phyloP scores from a whole-genome alignment of 1,139 yeast genomes.

The Lodderomyces parapsilosis region DNA sequence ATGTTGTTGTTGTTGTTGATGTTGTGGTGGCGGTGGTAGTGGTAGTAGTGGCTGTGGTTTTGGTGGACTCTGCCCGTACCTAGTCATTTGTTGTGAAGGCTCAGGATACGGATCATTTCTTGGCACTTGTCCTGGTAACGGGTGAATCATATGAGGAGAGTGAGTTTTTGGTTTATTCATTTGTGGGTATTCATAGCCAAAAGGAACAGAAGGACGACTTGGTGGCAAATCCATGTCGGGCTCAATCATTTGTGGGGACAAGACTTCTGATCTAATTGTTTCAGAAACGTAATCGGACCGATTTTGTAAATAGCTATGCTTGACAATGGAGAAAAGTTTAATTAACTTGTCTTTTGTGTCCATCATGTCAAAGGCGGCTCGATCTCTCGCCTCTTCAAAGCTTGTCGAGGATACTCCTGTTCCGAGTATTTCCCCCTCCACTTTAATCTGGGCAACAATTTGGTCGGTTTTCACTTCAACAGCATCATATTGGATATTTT shows the following conservation, averaged over 20 bases:
- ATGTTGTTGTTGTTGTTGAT: not conserved
- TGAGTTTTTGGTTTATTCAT: not conserved
- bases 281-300: not conserved
- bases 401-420: slow-evolving; percentile 32
- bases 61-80: slow-evolving; percentile 1
- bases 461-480: slow-evolving; percentile 29
- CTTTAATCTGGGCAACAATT: slow-evolving; percentile 27
- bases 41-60: not conserved
- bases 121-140: not conserved
- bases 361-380: slow-evolving; percentile 28
- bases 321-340: slow-evolving; percentile 1
- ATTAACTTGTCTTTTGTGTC: slow-evolving; percentile 11
- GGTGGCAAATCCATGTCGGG: not conserved
- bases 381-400: slow-evolving; percentile 29
- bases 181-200: not conserved
- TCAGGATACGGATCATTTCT: not conserved
- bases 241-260: not conserved
- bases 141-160: not conserved
- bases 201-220: not conserved
- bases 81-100: not conserved
- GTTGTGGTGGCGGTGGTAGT: slow-evolving; percentile 1
- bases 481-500: slow-evolving; percentile 22
- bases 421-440: slow-evolving; percentile 23
- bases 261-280: too few species aligned
- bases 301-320: not conserved